phyloP scores from a whole-genome alignment of 208 protist genomes.

The Herpetomonas samuelpessoai region DNA sequence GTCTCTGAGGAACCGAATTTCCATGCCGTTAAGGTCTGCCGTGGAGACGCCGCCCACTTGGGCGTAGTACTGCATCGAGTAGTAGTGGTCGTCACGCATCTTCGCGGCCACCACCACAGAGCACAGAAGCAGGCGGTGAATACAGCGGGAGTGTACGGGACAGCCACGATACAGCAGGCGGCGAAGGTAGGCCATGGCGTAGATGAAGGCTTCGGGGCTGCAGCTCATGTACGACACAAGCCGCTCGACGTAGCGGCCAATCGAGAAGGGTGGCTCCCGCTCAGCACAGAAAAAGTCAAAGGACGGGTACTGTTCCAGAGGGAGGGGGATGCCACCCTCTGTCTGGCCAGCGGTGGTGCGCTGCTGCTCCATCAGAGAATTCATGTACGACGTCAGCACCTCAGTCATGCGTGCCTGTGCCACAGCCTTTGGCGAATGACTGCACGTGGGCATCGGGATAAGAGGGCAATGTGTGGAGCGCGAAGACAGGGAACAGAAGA shows the following conservation, averaged over 20 bases:
- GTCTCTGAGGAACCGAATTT: constrained; percentile 70
- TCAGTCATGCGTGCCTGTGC: constrained; percentile 32
- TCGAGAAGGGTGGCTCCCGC: constrained; percentile 33
- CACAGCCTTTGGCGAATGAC: constrained; percentile 20
- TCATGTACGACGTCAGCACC: constrained; percentile 30
- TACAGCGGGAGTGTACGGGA: constrained; percentile 38
- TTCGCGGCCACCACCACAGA: constrained; percentile 75
- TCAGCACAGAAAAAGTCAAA: constrained; percentile 48
- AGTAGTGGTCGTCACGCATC: constrained; percentile 81
- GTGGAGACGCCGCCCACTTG: constrained; percentile 74
- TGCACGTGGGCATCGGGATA: constrained; percentile 13
- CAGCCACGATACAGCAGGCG: constrained; percentile 32
- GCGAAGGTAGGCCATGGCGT: constrained; percentile 44
- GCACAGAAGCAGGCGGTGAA: constrained; percentile 78
- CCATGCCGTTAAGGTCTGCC: constrained; percentile 75
- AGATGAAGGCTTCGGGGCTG: constrained; percentile 43
- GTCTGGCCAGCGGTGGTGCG: background rate
- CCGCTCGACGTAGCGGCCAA: constrained; percentile 39
- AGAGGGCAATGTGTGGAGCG: too few species aligned
- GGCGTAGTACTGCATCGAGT: constrained; percentile 82
- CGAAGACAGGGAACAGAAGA: too few species aligned
- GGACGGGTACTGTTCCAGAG: constrained; percentile 27
- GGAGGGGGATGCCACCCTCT: constrained; percentile 9
- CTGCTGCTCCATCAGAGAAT: constrained; percentile 35
- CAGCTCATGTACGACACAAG: constrained; percentile 52